These are phyloP conservation scores for Nitzschia sp. DNA, from an alignment of 108 stramenopile species.

Conservation along the genomic window DNA sequence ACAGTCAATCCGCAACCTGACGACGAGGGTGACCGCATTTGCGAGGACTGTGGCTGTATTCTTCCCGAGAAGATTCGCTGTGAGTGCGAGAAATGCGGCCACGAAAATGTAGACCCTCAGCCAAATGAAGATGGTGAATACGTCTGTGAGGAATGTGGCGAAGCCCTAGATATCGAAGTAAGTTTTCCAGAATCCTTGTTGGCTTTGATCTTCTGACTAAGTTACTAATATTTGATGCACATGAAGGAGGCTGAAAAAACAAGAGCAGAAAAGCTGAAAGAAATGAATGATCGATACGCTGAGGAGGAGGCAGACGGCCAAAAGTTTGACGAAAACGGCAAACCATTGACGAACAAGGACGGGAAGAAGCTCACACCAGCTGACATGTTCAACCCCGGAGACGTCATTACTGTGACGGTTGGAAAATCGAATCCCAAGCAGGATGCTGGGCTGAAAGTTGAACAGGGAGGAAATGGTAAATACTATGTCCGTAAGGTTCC, in stretches of 20 bases:
- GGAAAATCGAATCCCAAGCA: conserved; percentile 35
- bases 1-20: conserved; percentile 37
- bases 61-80: conserved; percentile 29
- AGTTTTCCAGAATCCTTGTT: neutral
- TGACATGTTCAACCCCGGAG: conserved; percentile 45
- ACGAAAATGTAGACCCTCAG: conserved; percentile 26
- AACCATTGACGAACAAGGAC: conserved; percentile 23
- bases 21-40: conserved; percentile 40
- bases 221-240: neutral
- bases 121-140: conserved; percentile 21
- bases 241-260: conserved; percentile 21
- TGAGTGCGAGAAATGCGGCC: conserved; percentile 25
- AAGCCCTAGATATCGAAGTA: conserved; percentile 22
- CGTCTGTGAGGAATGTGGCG: conserved; percentile 31
- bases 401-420: conserved; percentile 44
- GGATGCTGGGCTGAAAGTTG: conserved; percentile 39
- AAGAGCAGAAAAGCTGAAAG: conserved; percentile 30
- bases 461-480: conserved; percentile 37
- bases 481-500: conserved; percentile 48
- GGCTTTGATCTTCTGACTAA: neutral
- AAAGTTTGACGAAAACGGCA: conserved; percentile 34
- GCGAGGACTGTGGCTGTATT: conserved; percentile 35
- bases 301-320: conserved; percentile 14
- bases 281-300: conserved; percentile 19
- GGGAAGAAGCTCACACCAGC: conserved; percentile 43